Evolutionary conservation across 2,329 filamentous ascomycete species (phyloP), one percentile per base, ranked within the genome.

Genomic region (Calonectria ilicicola): DNA sequence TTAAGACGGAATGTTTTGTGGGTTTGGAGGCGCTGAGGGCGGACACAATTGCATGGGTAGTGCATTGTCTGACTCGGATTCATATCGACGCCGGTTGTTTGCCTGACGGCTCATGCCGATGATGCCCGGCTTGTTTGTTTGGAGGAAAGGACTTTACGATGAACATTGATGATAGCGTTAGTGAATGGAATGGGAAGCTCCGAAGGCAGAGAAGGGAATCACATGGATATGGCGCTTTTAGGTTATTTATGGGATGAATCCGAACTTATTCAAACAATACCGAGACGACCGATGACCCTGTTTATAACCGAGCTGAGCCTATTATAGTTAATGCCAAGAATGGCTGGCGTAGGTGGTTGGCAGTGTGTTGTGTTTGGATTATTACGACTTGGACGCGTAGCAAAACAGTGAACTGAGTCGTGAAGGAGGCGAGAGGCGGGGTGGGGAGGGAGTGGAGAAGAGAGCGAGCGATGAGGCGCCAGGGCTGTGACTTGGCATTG

Each of bases 121-220:
- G 51, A 60, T 56, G 38, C 35, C 53, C 62, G 35, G 27, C 38
- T 53, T 53, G 38, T 51, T 29, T 47, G 23, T 56, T 40, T 71
- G 69, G 56, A 56, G 53, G 53, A 51, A 29, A n/a, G 60, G 32
- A 15, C 19, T 69, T 62, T 51, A 46, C 58, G 63, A 70, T 58
- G 35, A 67, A 66, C 35, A 63, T 67, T 63, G 69, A 71, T 71
- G 69, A 64, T 46, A 42, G 53, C 35, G 64, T 67, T 53, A 71
- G 46, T 67, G 46, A 49, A 53, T 27, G 46, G 62, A 51, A 67
- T 47, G 23, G 49, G 40, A 35, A 49, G 56, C 38, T 42, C 40
- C 51, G 53, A 53, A 23, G 46, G 49, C 17, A 64, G 46, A 60
- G 35, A 60, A 26, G 35, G 53, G 12, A 47, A 42, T 21, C 14